phyloP scores from a whole-genome alignment of 2,329 filamentous ascomycete species.

The Aspergillus intermedius region DNA sequence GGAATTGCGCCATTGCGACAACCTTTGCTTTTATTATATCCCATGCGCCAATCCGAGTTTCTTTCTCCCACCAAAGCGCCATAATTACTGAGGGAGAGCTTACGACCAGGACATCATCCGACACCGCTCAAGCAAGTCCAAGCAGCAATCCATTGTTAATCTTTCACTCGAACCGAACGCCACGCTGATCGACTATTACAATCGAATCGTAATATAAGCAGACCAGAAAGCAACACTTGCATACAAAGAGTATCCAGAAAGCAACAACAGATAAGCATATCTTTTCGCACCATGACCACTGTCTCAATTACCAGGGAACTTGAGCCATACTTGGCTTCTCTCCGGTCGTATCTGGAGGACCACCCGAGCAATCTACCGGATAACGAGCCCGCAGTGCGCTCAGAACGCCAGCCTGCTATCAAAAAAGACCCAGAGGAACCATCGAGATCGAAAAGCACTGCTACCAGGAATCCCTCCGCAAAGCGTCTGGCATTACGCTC shows the following conservation, averaged over 20 bases:
- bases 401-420: background rate
- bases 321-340: constrained; percentile 24
- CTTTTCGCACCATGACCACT: constrained; percentile 18
- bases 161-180: background rate
- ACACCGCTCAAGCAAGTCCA: background rate
- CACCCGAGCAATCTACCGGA: constrained; percentile 1
- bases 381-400: background rate
- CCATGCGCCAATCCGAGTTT: background rate
- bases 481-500: background rate
- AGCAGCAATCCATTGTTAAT: background rate
- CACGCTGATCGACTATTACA: background rate
- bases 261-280: constrained; percentile 2
- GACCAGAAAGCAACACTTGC: background rate
- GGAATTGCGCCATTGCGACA: background rate
- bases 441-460: background rate
- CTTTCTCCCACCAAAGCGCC: background rate
- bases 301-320: constrained; percentile 26
- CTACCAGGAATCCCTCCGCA: background rate
- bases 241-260: constrained; percentile 1
- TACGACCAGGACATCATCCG: no score
- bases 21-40: background rate
- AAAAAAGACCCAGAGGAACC: background rate
- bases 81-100: background rate
- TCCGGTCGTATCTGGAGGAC: constrained; percentile 20
- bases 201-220: constrained; percentile 1